These are phyloP conservation scores for Volvox reticuliferus DNA, from an alignment of 139 green algal species.

Conservation along the genomic window DNA sequence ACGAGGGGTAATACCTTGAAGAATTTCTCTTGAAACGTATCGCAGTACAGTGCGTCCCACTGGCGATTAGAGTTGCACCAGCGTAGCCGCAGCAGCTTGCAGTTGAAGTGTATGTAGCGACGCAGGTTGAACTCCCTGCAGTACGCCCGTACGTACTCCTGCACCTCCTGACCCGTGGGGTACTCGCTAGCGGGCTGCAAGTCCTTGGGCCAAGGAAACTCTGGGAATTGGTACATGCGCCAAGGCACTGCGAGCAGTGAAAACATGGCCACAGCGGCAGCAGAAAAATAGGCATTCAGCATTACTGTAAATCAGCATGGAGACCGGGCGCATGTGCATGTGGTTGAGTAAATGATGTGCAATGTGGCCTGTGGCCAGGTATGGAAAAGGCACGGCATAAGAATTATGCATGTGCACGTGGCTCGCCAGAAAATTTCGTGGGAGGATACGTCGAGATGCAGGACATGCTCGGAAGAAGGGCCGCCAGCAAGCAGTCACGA, in stretches of 20 bases:
- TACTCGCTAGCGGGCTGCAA: conserved; percentile 29
- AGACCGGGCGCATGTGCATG: background rate
- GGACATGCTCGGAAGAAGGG: too few relatives aligned
- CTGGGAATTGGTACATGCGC: conserved; percentile 22
- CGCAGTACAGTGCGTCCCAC: conserved; percentile 35
- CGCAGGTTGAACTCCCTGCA: background rate
- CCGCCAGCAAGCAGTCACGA: too few relatives aligned
- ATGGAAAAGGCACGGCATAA: too few relatives aligned
- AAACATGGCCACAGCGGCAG: background rate
- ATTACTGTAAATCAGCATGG: too few relatives aligned
- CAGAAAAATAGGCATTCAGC: too few relatives aligned
- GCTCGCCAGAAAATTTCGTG: too few relatives aligned
- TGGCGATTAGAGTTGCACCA: background rate
- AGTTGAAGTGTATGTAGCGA: conserved; percentile 22
- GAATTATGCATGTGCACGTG: too few relatives aligned
- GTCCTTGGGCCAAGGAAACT: conserved; percentile 45
- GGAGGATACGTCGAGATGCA: too few relatives aligned
- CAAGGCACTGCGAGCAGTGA: background rate
- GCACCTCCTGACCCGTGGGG: conserved; percentile 31
- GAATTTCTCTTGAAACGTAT: conserved; percentile 16
- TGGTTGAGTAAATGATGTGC: background rate
- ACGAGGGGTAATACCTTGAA: background rate
- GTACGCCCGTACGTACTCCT: conserved; percentile 31
- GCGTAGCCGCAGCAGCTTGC: conserved; percentile 40
- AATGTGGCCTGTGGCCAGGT: background rate